These are phyloP conservation scores for Trichoderma citrinoviride DNA, from an alignment of 2,329 filamentous ascomycete genomes.

Conservation along the genomic window DNA sequence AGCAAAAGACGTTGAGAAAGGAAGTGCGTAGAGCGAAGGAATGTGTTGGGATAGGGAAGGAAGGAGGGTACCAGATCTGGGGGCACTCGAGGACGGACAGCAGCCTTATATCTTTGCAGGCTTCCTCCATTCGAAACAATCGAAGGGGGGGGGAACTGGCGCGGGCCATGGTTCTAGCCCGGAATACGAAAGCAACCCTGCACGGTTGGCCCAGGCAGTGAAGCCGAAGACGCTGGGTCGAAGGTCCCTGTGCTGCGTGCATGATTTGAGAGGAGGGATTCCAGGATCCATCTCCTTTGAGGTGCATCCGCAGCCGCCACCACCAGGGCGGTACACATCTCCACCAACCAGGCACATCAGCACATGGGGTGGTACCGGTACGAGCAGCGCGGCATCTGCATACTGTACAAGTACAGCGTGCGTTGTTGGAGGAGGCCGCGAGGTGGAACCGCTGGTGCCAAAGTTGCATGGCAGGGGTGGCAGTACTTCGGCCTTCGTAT, in stretches of 20 bases:
- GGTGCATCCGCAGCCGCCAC: slow-evolving; percentile 19
- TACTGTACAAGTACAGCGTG: not conserved
- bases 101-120: slow-evolving; percentile 23
- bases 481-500: not conserved
- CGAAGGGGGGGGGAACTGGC: not conserved
- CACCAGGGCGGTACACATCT: not conserved
- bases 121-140: slow-evolving; percentile 14
- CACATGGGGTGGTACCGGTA: slow-evolving; percentile 6
- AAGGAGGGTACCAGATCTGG: slow-evolving; percentile 4
- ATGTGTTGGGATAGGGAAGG: slow-evolving; percentile 21
- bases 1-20: slow-evolving; percentile 5
- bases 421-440: not conserved
- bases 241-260: slow-evolving; percentile 11
- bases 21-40: slow-evolving; percentile 20
- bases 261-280: slow-evolving; percentile 18
- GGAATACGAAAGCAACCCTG: slow-evolving; percentile 27
- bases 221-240: slow-evolving; percentile 15
- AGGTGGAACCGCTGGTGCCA: slow-evolving; percentile 12
- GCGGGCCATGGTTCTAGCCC: slow-evolving; percentile 15
- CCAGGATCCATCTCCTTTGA: slow-evolving; percentile 21
- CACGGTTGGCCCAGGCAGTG: slow-evolving; percentile 12
- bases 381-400: slow-evolving; percentile 2
- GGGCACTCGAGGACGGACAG: slow-evolving; percentile 13
- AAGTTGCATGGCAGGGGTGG: not conserved
- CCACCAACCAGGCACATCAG: slow-evolving; percentile 11